Conservation (phyloP, 805 yeast genomes). For the Saccharomyces paradoxus region DNA sequence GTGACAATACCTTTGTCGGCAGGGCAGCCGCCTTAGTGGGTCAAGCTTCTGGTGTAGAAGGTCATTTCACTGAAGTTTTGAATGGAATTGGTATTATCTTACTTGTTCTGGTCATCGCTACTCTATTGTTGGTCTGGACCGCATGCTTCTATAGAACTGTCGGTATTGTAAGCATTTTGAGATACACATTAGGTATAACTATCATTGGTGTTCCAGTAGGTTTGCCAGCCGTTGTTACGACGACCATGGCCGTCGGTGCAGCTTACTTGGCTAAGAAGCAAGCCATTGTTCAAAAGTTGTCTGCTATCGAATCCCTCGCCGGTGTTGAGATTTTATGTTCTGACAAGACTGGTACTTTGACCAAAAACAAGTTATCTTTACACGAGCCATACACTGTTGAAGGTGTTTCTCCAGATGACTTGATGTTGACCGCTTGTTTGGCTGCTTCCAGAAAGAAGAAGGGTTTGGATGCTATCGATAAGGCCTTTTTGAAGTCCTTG, state of each 20-base stretch:
- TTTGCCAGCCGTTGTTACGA: conserved; percentile 96
- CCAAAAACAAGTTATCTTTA: conserved; percentile 91
- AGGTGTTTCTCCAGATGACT: conserved; percentile 92
- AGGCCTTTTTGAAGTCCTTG: conserved; percentile 90
- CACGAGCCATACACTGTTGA: conserved; percentile 97
- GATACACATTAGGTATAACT: conserved; percentile 91
- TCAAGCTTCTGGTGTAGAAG: conserved; percentile 86
- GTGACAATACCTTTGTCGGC: conserved; percentile 93
- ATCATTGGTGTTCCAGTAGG: conserved; percentile 98
- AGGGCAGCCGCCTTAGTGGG: conserved; percentile 94
- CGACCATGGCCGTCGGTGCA: conserved; percentile 99
- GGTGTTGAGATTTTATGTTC: conserved; percentile 98
- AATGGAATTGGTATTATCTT: conserved; percentile 95
- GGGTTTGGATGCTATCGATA: conserved; percentile 96
- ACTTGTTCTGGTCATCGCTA: conserved; percentile 78
- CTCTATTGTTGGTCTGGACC: conserved; percentile 83
- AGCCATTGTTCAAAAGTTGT: conserved; percentile 93
- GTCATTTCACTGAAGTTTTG: conserved; percentile 95
- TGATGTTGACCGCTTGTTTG: conserved; percentile 94
- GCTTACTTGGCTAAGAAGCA: conserved; percentile 95
- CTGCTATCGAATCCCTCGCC: conserved; percentile 94
- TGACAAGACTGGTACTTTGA: conserved; percentile 95
- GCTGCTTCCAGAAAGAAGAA: conserved; percentile 97
- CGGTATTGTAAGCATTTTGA: conserved; percentile 76
- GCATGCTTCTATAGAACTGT: conserved; percentile 91